Evolutionary conservation across 495 filamentous ascomycete species (phyloP), one percentile per base, ranked within the genome.

Genomic region (Podospora tetraspora): DNA sequence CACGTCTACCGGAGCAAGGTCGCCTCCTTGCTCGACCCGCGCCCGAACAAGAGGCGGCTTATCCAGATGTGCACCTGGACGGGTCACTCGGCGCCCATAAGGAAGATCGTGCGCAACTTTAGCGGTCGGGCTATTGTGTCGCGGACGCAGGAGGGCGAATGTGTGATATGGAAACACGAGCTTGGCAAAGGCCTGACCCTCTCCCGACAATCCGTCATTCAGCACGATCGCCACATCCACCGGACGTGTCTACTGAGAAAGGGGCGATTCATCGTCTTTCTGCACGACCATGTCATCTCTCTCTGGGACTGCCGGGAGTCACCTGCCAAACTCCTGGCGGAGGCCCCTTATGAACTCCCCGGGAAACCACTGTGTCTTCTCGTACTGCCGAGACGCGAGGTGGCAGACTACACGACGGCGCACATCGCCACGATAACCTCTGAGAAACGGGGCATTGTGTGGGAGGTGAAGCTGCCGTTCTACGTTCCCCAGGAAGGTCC

Each of bases 341-440:
- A 84, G 37, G 82, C 84, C 65, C 74, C 80, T 6, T 97, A 92
- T 70, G 77, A 82, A 8, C 73, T 90, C 3, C 76, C 81, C 25
- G 91, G 90, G 29, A 94, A 92, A 75, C 90, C 91, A 16, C 83
- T 96, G 3, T 97, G 94, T 76, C 84, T 97, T 24, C 79, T 98
- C 12, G 84, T 90, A 22, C 83, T 97, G 13, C 93, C 92, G 0
- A 84, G 89, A 32, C 81, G 85, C 13, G 83, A 87, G 22, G 79
- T 82, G 57, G 81, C 84, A 64, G 79, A 84, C 11, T 77, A 78
- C 59, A 79, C 80, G 6, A 74, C 82, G 8, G 83, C 83, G 19
- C 92, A 96, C 79, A 83, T 97, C 59, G 94, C 93, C 21, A 92
- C 91, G 3, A 88, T 97, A 68, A 91, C 87, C 11, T 92, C 92